These are phyloP conservation scores for Boletus rubroflammeus DNA, from an alignment of 768 basidiomycete genomes.

Conservation along the genomic window DNA sequence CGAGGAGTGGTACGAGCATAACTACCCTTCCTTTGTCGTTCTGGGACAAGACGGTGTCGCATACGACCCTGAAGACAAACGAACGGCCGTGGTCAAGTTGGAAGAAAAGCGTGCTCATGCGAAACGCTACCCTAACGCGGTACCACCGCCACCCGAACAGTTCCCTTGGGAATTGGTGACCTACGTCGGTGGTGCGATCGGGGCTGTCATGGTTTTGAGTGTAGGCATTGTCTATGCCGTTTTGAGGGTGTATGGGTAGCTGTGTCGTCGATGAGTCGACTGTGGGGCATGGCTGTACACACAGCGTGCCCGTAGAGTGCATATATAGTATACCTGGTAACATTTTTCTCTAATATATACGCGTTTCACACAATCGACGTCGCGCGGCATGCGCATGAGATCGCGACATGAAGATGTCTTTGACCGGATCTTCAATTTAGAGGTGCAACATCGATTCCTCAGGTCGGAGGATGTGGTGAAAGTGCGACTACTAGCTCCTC, in stretches of 20 bases:
- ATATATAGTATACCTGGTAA: not conserved
- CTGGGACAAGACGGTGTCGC: conserved; percentile 23
- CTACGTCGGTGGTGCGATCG: conserved; percentile 28
- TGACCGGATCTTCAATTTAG: too few species aligned
- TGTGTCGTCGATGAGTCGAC: not conserved
- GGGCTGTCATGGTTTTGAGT: conserved; percentile 26
- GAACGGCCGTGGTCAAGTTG: conserved; percentile 46
- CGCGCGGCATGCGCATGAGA: not conserved
- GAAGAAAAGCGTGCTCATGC: conserved; percentile 43
- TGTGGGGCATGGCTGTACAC: not conserved
- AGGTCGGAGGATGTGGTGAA: not conserved
- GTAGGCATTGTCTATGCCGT: conserved; percentile 22
- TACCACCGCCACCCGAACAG: not conserved
- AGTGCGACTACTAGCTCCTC: too few species aligned
- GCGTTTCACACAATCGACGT: not conserved
- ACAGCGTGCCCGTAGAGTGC: not conserved
- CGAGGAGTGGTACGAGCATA: conserved; percentile 89
- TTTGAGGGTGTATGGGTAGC: conserved; percentile 22
- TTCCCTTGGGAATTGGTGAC: conserved; percentile 32
- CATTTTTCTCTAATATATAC: not conserved
- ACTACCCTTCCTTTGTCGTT: conserved; percentile 87
- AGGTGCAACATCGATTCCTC: not conserved
- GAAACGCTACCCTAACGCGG: conserved; percentile 14
- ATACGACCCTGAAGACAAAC: conserved; percentile 52
- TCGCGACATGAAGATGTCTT: not conserved